Evolutionary conservation across 495 filamentous ascomycete genomes (phyloP), one percentile per base, ranked within the genome.

Genomic region (Daldinia concentrica): DNA sequence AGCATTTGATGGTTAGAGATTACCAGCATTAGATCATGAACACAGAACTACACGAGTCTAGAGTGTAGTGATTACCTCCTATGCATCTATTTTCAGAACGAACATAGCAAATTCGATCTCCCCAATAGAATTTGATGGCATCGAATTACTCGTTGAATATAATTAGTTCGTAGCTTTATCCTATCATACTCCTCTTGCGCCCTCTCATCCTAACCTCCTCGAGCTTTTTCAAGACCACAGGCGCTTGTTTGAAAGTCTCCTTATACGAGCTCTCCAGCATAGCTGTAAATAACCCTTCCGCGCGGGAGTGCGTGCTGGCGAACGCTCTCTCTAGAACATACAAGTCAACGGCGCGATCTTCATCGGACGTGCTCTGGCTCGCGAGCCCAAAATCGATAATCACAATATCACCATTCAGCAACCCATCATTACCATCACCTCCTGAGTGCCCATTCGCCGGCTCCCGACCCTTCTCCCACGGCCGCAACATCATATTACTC

Each of bases 301-400:
- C 92, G 64, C 88, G 86, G 3, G 95, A 94, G 86, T 99, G 95
- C 62, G 95, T 98, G 68, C 93, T 97, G 34, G 88, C 91, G 82
- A 98, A 97, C n/a, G 96, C 95, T 41, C 95, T 83, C 82, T 99
- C 95, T 63, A 99, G 83, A 26, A 99, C 95, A 80, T 99, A 99
- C 52, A 99, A 78, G 85, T 99, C 95, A 22, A 98, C 95, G 4
- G 96, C 96, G 60, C 92, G 86, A 77, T 99, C 96, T 80, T 99
- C 95, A 62, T 97, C 93, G 69, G 90, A 88, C n/a, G 85, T 75
- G 67, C 89, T 92, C 79, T 95, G 92, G 58, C 85, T 88, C 41
- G 94, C 95, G 9, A 99, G 87, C 2, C 96, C 96, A 75, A 99
- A 97, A 81, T 99, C 95, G 81, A 99, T 97, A 27, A 98, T 80